These are phyloP conservation scores for Aspergillus aculeatinus DNA, from an alignment of 2,329 filamentous ascomycete species.

Conservation along the genomic window DNA sequence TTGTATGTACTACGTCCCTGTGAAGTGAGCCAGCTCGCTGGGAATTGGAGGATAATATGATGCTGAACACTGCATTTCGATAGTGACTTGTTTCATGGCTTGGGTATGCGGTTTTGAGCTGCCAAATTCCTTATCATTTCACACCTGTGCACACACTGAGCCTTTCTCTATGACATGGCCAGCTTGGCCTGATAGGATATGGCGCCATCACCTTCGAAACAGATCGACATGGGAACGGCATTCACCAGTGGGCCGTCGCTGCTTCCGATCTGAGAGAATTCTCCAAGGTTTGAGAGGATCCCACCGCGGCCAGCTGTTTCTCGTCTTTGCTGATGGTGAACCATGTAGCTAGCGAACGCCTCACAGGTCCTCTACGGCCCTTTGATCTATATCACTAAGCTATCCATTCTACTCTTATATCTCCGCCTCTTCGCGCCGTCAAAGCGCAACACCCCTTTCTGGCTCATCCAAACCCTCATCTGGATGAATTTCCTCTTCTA, in stretches of 20 bases:
- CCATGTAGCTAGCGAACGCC: slow-evolving; percentile 21
- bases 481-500: slow-evolving; percentile 29
- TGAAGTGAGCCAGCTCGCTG: neutral
- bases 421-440: slow-evolving; percentile 26
- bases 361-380: slow-evolving; percentile 29
- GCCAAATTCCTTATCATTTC: too few relatives aligned
- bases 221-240: slow-evolving; percentile 23
- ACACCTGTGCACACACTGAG: neutral
- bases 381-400: slow-evolving; percentile 30
- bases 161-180: neutral
- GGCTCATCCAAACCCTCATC: slow-evolving; percentile 25
- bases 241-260: slow-evolving; percentile 19
- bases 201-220: slow-evolving; percentile 21
- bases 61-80: neutral
- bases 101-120: slow-evolving; percentile 16
- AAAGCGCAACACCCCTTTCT: slow-evolving; percentile 17
- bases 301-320: neutral
- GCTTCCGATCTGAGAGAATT: slow-evolving; percentile 19
- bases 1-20: slow-evolving; percentile 15
- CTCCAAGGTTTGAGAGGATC: slow-evolving; percentile 14
- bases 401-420: slow-evolving; percentile 31
- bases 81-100: slow-evolving; percentile 22
- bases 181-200: slow-evolving; percentile 27
- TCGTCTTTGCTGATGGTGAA: neutral
- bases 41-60: neutral